phyloP scores from a whole-genome alignment of 192 early-diverging fungal species.

The Funneliformis mosseae region DNA sequence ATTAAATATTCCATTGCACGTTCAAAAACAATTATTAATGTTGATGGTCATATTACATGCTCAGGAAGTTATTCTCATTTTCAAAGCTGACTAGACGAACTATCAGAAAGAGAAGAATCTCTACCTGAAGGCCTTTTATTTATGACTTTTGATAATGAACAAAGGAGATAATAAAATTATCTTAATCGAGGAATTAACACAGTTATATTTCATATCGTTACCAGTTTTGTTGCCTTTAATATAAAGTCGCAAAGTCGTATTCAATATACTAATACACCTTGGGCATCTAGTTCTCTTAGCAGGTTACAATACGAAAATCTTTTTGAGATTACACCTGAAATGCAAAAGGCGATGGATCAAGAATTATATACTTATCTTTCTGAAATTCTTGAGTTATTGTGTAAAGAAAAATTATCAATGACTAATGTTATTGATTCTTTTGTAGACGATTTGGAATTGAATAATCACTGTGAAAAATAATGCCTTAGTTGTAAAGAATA shows the following conservation, averaged over 20 bases:
- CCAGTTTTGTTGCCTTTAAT: no score
- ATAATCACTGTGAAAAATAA: background rate
- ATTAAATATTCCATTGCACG: slow-evolving; percentile 25
- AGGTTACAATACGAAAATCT: slow-evolving; percentile 19
- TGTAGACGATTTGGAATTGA: background rate
- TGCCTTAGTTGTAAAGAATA: background rate
- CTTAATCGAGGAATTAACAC: slow-evolving; percentile 15
- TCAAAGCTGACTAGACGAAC: background rate
- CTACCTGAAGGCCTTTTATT: no score
- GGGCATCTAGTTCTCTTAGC: slow-evolving; percentile 12
- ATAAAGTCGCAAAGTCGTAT: slow-evolving; percentile 32
- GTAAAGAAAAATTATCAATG: slow-evolving; percentile 22
- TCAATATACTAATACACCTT: slow-evolving; percentile 11
- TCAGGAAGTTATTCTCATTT: no score
- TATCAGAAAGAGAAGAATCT: background rate
- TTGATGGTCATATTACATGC: no score
- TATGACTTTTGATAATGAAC: slow-evolving; percentile 23
- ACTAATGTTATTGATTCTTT: slow-evolving; percentile 16
- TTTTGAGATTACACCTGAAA: slow-evolving; percentile 4
- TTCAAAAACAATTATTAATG: slow-evolving; percentile 16
- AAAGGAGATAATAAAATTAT: slow-evolving; percentile 27
- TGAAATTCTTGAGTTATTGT: slow-evolving; percentile 12
- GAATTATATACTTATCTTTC: slow-evolving; percentile 28
- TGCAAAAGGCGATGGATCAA: slow-evolving; percentile 7
- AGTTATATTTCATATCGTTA: no score